Percentiles rank a stretch among this genome's conserved stretches.
These are phyloP conservation scores for Recurvomyces mirabilis DNA, from an alignment of 495 filamentous ascomycete species.

Conservation along the genomic window DNA sequence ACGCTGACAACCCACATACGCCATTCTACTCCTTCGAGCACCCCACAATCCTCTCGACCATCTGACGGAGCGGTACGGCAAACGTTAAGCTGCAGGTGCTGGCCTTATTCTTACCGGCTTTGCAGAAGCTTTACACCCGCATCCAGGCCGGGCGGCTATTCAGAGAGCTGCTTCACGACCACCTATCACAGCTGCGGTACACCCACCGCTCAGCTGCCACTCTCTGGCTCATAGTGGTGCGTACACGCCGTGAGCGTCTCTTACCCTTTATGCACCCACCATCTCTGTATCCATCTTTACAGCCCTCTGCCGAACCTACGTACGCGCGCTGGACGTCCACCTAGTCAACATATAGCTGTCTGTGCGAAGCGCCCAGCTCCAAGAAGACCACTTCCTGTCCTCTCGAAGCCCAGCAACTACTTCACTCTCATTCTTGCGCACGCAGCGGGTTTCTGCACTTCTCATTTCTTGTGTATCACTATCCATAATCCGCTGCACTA, in stretches of 20 bases:
- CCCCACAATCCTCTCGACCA: neutral
- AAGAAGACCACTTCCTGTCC: constrained; percentile 5
- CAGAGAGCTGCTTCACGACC: constrained; percentile 17
- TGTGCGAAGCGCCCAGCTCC: constrained; percentile 18
- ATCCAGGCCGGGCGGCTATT: constrained; percentile 31
- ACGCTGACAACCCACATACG: no score
- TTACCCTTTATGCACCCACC: constrained; percentile 23
- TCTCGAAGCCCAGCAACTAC: neutral
- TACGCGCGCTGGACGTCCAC: neutral
- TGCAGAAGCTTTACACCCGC: neutral
- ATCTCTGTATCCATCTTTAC: no score
- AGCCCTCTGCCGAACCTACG: constrained; percentile 8
- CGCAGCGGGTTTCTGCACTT: constrained; percentile 2
- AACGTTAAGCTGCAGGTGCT: no score
- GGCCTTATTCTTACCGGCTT: no score
- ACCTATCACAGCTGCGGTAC: constrained; percentile 25
- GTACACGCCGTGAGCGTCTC: constrained; percentile 25
- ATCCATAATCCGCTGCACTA: no score
- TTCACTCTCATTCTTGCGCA: constrained; percentile 3
- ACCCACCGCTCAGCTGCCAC: constrained; percentile 4
- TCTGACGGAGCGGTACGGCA: neutral
- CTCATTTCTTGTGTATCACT: no score
- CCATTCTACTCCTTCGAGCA: no score
- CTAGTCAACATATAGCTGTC: constrained; percentile 7
- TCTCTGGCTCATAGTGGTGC: constrained; percentile 23